A percentile compares a stretch with the other conserved stretches of the same genome.
Evolutionary conservation across 495 filamentous ascomycete species (phyloP).

Genomic region (Aspergillus sparsus): DNA sequence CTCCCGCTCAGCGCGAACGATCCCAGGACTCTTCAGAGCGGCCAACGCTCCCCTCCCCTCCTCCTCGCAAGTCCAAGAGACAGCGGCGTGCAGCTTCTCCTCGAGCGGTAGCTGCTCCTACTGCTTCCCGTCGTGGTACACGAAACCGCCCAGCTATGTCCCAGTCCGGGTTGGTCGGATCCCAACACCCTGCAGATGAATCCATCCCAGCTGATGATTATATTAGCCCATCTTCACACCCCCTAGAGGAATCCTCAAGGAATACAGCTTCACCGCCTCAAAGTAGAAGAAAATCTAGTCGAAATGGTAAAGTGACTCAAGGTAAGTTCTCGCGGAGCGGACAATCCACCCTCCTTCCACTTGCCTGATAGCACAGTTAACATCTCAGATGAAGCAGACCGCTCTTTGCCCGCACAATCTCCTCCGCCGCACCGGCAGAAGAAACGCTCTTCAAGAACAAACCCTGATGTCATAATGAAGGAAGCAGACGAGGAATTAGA

Average conservation of each 20-base stretch:
- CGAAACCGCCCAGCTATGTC: constrained; percentile 76
- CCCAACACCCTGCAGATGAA: not conserved
- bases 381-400: constrained; percentile 26
- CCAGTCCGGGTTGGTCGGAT: constrained; percentile 68
- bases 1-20: constrained; percentile 44
- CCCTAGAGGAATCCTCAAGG: constrained; percentile 45
- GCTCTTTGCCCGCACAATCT: constrained; percentile 36
- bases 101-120: constrained; percentile 39
- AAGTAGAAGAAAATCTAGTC: constrained; percentile 67
- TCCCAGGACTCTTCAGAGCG: constrained; percentile 42
- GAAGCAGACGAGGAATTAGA: constrained; percentile 49
- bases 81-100: constrained; percentile 47
- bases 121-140: constrained; percentile 58
- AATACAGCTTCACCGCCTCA: constrained; percentile 50
- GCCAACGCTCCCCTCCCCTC: constrained; percentile 39
- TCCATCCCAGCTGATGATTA: constrained; percentile 9
- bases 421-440: constrained; percentile 48
- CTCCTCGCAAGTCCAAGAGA: constrained; percentile 47
- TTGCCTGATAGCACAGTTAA: not conserved
- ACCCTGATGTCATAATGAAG: constrained; percentile 53
- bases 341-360: not conserved
- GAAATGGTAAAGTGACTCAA: constrained; percentile 45
- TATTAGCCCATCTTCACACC: constrained; percentile 45
- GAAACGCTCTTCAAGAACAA: constrained; percentile 57
- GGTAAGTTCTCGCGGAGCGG: constrained; percentile 21